Conservation (phyloP, 2,329 filamentous ascomycete genomes). For the Emericellopsis cladophorae region DNA sequence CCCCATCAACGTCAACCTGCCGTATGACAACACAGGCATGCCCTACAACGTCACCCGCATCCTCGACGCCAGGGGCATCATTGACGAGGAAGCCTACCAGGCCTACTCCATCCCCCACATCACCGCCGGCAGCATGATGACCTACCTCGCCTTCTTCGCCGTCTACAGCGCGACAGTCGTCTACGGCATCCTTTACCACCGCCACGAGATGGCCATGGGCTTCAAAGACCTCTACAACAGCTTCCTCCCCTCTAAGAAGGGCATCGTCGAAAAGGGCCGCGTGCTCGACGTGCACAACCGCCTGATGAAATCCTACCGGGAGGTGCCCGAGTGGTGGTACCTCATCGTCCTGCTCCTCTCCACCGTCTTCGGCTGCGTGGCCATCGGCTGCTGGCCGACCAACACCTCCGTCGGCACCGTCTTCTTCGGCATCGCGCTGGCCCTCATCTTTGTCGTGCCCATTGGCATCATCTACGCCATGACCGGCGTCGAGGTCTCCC, state of each 20-base stretch:
- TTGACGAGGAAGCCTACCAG: constrained; percentile 30
- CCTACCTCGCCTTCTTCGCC: constrained; percentile 44
- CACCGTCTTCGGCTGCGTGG: constrained; percentile 30
- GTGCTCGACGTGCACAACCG: constrained; percentile 32
- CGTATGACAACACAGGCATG: constrained; percentile 34
- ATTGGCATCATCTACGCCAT: constrained; percentile 29
- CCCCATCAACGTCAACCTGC: constrained; percentile 36
- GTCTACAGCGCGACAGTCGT: constrained; percentile 38
- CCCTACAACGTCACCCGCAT: constrained; percentile 33
- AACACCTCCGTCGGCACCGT: constrained; percentile 37
- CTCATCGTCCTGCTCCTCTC: constrained; percentile 25
- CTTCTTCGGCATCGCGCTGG: constrained; percentile 32
- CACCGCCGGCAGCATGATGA: constrained; percentile 30
- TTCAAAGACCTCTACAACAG: constrained; percentile 32
- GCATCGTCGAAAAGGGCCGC: constrained; percentile 15
- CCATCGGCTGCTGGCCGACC: constrained; percentile 33
- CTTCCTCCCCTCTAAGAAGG: constrained; percentile 24
- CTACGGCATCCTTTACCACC: constrained; percentile 37
- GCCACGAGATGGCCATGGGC: constrained; percentile 34
- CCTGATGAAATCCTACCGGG: constrained; percentile 31
- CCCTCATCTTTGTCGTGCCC: constrained; percentile 26
- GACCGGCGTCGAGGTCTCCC: constrained; percentile 27
- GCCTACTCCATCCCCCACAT: constrained; percentile 39
- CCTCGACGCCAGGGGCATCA: constrained; percentile 27
- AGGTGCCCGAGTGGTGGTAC: constrained; percentile 45